Percentiles rank a stretch among this genome's conserved stretches.
Evolutionary conservation across 768 basidiomycete genomes (phyloP).

Genomic region (Russula ochroleuca): DNA sequence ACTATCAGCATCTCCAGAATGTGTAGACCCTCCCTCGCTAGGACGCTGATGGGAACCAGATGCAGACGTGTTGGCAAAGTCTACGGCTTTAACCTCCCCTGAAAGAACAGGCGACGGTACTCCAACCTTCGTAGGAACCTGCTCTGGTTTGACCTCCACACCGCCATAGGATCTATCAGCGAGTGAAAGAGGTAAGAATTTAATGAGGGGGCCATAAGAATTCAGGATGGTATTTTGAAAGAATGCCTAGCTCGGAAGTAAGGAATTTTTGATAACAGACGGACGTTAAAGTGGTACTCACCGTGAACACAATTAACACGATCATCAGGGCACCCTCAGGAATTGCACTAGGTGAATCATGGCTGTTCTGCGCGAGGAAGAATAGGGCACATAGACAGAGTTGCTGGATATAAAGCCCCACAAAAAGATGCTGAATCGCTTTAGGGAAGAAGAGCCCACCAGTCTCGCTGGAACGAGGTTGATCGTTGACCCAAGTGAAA

Average conservation of each 20-base stretch:
- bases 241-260: conserved; percentile 44
- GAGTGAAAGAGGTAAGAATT: conserved; percentile 74
- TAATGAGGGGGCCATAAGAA: conserved; percentile 77
- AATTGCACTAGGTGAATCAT: conserved; percentile 51
- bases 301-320: conserved; percentile 78
- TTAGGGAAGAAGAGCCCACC: conserved; percentile 96
- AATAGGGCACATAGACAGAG: conserved; percentile 82
- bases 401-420: conserved; percentile 89
- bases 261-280: conserved; percentile 9
- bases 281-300: conserved; percentile 35
- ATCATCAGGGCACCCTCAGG: conserved; percentile 82
- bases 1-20: background rate
- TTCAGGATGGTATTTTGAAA: conserved; percentile 70
- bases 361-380: conserved; percentile 70
- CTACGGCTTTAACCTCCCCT: background rate
- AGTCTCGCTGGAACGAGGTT: conserved; percentile 66
- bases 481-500: conserved; percentile 54
- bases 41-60: background rate
- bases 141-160: background rate
- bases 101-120: background rate
- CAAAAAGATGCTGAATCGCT: conserved; percentile 89
- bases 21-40: background rate
- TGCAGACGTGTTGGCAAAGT: background rate
- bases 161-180: conserved; percentile 59
- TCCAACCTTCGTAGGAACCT: background rate